phyloP scores from a whole-genome alignment of 2,329 filamentous ascomycete genomes.

The Calonectria pauciramosa region DNA sequence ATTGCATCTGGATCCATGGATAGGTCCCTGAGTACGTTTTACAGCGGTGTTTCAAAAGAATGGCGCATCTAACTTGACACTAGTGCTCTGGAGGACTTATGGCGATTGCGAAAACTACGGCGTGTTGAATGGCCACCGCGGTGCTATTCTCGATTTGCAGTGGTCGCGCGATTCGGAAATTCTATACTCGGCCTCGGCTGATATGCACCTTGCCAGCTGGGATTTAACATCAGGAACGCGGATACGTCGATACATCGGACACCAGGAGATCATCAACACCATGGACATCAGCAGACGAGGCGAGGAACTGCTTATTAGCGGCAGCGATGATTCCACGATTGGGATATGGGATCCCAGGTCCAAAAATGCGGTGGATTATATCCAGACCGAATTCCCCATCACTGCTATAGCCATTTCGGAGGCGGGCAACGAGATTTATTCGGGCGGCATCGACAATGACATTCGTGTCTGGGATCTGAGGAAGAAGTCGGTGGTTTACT shows the following conservation, averaged over 20 bases:
- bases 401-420: conserved; percentile 93
- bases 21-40: conserved; percentile 80
- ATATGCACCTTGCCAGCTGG: conserved; percentile 95
- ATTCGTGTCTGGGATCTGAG: conserved; percentile 98
- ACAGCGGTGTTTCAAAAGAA: too few relatives aligned
- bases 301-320: conserved; percentile 90
- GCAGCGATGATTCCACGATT: conserved; percentile 93
- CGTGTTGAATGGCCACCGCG: conserved; percentile 87
- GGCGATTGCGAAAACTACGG: conserved; percentile 97
- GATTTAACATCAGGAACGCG: conserved; percentile 92
- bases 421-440: conserved; percentile 95
- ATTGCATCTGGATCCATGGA: conserved; percentile 98
- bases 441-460: conserved; percentile 95
- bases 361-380: conserved; percentile 88
- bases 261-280: conserved; percentile 96
- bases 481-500: conserved; percentile 90
- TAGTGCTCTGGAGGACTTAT: conserved; percentile 94
- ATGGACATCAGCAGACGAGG: conserved; percentile 91
- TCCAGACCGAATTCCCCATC: conserved; percentile 92
- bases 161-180: conserved; percentile 97
- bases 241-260: conserved; percentile 91
- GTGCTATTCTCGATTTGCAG: conserved; percentile 90
- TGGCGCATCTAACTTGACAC: conserved; percentile 26
- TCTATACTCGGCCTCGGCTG: conserved; percentile 92
- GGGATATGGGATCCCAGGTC: conserved; percentile 96